Conservation (phyloP, 2,329 filamentous ascomycete species). For the Scopulariopsis brevicaulis region DNA sequence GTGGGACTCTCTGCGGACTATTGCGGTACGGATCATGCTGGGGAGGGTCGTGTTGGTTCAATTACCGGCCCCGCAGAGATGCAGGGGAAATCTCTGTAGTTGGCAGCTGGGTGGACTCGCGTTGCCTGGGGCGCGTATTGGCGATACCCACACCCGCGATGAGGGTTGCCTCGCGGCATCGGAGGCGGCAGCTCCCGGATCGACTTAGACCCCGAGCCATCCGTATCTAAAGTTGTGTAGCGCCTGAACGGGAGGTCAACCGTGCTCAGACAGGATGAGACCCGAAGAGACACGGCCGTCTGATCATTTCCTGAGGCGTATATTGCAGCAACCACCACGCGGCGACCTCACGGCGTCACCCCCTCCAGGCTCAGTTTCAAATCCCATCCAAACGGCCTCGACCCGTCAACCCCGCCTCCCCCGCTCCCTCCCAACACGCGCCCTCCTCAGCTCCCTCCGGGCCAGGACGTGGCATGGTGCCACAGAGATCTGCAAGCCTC, state of each 20-base stretch:
- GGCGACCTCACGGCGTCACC: neutral
- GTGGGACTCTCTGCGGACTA: neutral
- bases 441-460: neutral
- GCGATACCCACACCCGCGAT: neutral
- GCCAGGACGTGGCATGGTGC: neutral
- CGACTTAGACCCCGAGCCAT: neutral
- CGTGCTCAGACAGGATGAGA: neutral
- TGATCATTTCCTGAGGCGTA: neutral
- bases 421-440: neutral
- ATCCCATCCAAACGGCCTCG: neutral
- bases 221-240: neutral
- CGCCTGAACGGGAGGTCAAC: neutral
- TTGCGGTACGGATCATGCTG: neutral
- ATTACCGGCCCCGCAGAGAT: neutral
- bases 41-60: neutral
- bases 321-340: neutral
- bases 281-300: neutral
- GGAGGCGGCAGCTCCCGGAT: neutral
- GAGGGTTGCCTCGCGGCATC: neutral
- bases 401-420: neutral
- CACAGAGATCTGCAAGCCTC: neutral
- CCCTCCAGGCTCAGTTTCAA: neutral
- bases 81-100: neutral
- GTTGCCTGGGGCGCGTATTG: neutral
- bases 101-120: neutral